Base-by-base conservation (phyloP, 495 filamentous ascomycete genomes). In the Aspergillus olivimuriae region DNA sequence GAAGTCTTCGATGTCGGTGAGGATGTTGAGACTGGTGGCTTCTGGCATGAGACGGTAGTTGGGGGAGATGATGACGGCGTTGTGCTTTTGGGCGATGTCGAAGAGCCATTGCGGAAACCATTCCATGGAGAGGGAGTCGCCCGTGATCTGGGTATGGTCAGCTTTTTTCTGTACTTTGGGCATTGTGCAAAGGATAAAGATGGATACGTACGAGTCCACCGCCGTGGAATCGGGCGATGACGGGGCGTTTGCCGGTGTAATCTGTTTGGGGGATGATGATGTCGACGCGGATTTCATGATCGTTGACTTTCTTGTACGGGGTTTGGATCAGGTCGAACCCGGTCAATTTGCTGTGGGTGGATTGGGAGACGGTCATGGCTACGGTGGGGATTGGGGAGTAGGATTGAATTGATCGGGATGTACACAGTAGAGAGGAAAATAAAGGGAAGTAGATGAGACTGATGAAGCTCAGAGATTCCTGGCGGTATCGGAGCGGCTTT, bases 41-140 rank as follows among this genome's bases (percentile, higher is more conserved):
- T 77, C 72, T 21, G 75, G 74, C 7, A 74, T 26, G 16, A 80
- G 64, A 9, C 74, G 73, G 62, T 80, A 76, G 57, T 77, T 69
- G 8, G 65, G 55, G 2, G 62, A 50, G 9, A 74, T 48, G 18
- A 72, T 66, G 6, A 74, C 59, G 14, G 73, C 73, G 23, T 45
- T 41, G 18, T 64, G 45, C 18, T 51, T 33, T 1, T 52, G 32
- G 3, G 62, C 60, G 3, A 68, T 48, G 16, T 68, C 62, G 9
- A 53, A 34, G 3, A 64, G 35, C 61, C 62, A 68, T 19, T 46
- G 37, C 1, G 65, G 57, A 20, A 55, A 61, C 48, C 52, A 68
- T 30, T 50, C 50, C 43, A 50, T 46, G 40, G 41, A 57, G 7
- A 68, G 50, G 1, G 58, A 58, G 31, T 66, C 62, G 24, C 58